A percentile compares a stretch with the other conserved stretches of the same genome.
Conservation (phyloP, 2,329 filamentous ascomycete genomes). For the Pseudogymnoascus sp. region DNA sequence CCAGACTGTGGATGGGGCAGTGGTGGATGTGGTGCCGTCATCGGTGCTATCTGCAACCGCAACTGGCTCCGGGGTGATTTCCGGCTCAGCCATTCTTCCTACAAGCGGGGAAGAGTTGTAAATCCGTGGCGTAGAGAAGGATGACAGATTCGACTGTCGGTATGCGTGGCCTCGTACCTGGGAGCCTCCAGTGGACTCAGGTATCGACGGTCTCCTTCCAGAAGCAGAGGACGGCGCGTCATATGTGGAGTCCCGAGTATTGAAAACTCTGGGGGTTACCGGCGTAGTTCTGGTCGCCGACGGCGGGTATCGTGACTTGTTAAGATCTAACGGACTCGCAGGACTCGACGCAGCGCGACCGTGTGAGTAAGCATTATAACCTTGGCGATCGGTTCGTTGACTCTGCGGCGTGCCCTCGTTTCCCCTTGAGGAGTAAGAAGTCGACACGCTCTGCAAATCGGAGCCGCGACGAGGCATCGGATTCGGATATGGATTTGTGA, state of each 20-base stretch:
- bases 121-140: constrained; percentile 25
- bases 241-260: not conserved
- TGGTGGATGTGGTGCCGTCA: constrained; percentile 72
- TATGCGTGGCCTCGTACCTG: constrained; percentile 21
- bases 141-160: constrained; percentile 26
- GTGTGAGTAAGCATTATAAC: not conserved
- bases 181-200: not conserved
- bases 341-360: not conserved
- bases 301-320: constrained; percentile 4
- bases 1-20: constrained; percentile 89
- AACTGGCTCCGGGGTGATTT: constrained; percentile 32
- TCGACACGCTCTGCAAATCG: constrained; percentile 6
- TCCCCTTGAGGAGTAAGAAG: not conserved
- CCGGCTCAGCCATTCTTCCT: constrained; percentile 35
- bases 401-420: not conserved
- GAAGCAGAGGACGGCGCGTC: not conserved
- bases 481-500: constrained; percentile 8
- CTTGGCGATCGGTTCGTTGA: not conserved
- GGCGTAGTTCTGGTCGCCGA: not conserved
- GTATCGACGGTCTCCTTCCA: constrained; percentile 2
- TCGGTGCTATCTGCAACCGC: constrained; percentile 61
- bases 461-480: constrained; percentile 10
- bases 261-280: not conserved
- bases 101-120: constrained; percentile 53
- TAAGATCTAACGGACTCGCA: not conserved